phyloP scores from a whole-genome alignment of 495 filamentous ascomycete species.

The Lasiosphaeris hirsuta region DNA sequence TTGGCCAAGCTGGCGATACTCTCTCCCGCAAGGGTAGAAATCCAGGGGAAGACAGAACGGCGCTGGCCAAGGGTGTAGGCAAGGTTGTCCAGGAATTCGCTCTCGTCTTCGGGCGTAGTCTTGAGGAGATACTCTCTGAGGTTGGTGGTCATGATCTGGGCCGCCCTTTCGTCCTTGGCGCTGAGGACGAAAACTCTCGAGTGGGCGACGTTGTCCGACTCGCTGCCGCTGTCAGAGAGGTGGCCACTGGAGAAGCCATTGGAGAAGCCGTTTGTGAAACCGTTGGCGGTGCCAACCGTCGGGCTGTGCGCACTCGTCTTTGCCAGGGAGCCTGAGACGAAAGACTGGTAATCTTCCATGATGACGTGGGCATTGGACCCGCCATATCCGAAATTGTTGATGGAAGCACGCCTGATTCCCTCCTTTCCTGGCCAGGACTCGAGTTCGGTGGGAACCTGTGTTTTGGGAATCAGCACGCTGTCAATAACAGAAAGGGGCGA shows the following conservation, averaged over 20 bases:
- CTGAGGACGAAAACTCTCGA: constrained; percentile 23
- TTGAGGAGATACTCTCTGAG: constrained; percentile 18
- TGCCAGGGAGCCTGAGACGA: constrained; percentile 3
- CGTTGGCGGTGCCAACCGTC: constrained; percentile 3
- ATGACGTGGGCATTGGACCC: constrained; percentile 41
- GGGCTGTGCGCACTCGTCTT: too few species aligned
- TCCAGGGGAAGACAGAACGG: constrained; percentile 31
- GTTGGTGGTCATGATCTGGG: constrained; percentile 19
- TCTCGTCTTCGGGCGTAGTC: constrained; percentile 9
- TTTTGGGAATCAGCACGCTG: neutral
- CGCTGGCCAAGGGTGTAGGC: constrained; percentile 33
- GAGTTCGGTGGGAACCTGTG: constrained; percentile 5
- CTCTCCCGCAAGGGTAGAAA: constrained; percentile 13
- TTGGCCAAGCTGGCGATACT: constrained; percentile 14
- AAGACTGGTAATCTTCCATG: constrained; percentile 29
- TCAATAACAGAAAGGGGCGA: neutral
- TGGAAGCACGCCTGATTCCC: constrained; percentile 14
- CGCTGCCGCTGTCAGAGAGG: constrained; percentile 6
- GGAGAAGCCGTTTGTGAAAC: constrained; percentile 8
- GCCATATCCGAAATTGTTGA: constrained; percentile 45
- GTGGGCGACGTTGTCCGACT: neutral
- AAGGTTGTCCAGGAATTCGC: constrained; percentile 27
- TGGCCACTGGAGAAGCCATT: constrained; percentile 8
- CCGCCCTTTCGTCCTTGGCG: constrained; percentile 25
- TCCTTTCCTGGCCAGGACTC: constrained; percentile 9